Evolutionary conservation across 1,139 yeast species (phyloP).

Genomic region (Arxiozyma bovina): DNA sequence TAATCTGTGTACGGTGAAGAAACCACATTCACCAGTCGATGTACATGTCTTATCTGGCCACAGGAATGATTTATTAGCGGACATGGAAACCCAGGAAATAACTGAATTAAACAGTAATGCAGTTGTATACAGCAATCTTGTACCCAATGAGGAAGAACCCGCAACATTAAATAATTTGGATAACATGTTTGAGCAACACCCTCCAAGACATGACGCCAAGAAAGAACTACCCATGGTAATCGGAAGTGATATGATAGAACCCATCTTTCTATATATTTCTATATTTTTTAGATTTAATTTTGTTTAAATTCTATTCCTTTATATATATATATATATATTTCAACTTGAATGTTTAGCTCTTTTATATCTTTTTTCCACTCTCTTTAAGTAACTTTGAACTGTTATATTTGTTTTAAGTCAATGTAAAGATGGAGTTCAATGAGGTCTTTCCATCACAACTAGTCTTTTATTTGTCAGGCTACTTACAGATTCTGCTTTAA

Average conservation of each 20-base stretch:
- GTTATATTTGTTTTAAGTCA: no score
- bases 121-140: slow-evolving; percentile 77
- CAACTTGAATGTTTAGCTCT: not conserved
- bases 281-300: no score
- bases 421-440: not conserved
- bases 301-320: not conserved
- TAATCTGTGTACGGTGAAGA: slow-evolving; percentile 84
- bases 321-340: no score
- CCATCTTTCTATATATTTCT: slow-evolving; percentile 42
- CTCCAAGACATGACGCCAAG: slow-evolving; percentile 75
- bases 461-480: not conserved
- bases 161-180: slow-evolving; percentile 42
- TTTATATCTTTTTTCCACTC: not conserved
- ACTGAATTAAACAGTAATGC: slow-evolving; percentile 70
- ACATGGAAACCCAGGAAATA: slow-evolving; percentile 74
- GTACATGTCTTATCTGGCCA: slow-evolving; percentile 73
- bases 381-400: no score
- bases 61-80: slow-evolving; percentile 71
- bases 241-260: slow-evolving; percentile 69
- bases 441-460: no score
- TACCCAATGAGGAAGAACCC: slow-evolving; percentile 65
- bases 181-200: slow-evolving; percentile 68
- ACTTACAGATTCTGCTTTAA: not conserved
- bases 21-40: slow-evolving; percentile 79
- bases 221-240: slow-evolving; percentile 55